Evolutionary conservation across 2,329 filamentous ascomycete species (phyloP).

Genomic region (Ceratocystis cacaofunesta): DNA sequence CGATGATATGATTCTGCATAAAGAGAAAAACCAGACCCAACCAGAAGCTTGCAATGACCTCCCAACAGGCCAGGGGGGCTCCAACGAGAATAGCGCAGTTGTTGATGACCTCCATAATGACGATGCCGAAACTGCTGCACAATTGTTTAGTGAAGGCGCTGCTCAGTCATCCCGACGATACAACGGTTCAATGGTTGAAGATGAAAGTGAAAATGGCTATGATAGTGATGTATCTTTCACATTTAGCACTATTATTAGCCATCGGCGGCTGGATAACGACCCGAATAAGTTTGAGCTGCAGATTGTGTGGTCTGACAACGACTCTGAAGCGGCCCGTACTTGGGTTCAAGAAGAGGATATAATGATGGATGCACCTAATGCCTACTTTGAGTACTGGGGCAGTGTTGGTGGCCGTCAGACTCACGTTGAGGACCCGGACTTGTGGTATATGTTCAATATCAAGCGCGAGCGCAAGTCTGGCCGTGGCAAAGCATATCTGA

Average conservation of each 20-base stretch:
- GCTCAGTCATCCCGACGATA: not conserved
- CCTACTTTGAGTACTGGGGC: slow-evolving; percentile 14
- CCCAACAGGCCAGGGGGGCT: not conserved
- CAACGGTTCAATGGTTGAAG: not conserved
- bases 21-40: not conserved
- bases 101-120: not conserved
- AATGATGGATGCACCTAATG: slow-evolving; percentile 9
- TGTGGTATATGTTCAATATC: slow-evolving; percentile 16
- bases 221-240: not conserved
- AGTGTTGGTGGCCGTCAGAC: slow-evolving; percentile 11
- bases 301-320: slow-evolving; percentile 6
- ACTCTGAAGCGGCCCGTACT: not conserved
- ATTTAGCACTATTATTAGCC: not conserved
- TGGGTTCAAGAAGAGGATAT: slow-evolving; percentile 14
- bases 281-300: slow-evolving; percentile 13
- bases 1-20: not conserved
- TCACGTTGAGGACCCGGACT: slow-evolving; percentile 12
- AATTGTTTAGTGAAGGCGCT: not conserved
- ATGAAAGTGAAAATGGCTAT: not conserved
- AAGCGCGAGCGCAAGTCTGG: slow-evolving; percentile 7
- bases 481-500: slow-evolving; percentile 4
- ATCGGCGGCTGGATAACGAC: slow-evolving; percentile 4
- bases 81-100: not conserved
- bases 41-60: not conserved
- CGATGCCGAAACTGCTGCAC: not conserved